Conservation (phyloP, 2,329 filamentous ascomycete species). For the Dactylellina leptospora region DNA sequence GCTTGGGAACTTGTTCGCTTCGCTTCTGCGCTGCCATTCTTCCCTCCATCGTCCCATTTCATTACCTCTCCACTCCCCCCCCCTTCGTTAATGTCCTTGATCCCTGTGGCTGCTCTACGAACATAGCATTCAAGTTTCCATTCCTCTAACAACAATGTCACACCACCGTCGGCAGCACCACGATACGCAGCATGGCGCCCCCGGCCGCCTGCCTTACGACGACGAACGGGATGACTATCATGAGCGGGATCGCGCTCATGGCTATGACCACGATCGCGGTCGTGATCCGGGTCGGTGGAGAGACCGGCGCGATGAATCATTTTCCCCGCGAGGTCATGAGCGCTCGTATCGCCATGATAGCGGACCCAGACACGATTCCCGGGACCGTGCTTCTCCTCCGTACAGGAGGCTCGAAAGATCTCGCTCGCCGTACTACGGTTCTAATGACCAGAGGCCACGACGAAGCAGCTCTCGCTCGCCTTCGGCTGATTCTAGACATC, state of each 20-base stretch:
- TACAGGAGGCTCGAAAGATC: slow-evolving; percentile 40
- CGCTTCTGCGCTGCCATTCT: too few relatives aligned
- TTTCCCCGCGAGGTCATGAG: slow-evolving; percentile 41
- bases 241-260: slow-evolving; percentile 30
- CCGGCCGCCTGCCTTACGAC: slow-evolving; percentile 38
- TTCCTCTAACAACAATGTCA: slow-evolving; percentile 35
- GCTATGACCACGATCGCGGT: slow-evolving; percentile 32
- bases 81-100: too few relatives aligned
- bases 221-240: slow-evolving; percentile 42
- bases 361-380: slow-evolving; percentile 18
- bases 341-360: slow-evolving; percentile 31
- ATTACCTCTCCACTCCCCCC: background rate
- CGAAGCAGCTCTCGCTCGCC: slow-evolving; percentile 39
- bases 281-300: slow-evolving; percentile 32
- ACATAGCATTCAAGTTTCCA: too few relatives aligned
- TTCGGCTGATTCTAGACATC: slow-evolving; percentile 32
- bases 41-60: background rate
- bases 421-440: slow-evolving; percentile 37
- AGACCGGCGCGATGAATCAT: slow-evolving; percentile 31
- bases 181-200: slow-evolving; percentile 17
- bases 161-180: slow-evolving; percentile 38
- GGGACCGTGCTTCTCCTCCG: slow-evolving; percentile 36
- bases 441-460: slow-evolving; percentile 34
- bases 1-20: background rate
- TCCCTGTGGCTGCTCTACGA: too few relatives aligned